Base-by-base conservation (phyloP, 2,329 filamentous ascomycete genomes). In the Dactylella cylindrospora region DNA sequence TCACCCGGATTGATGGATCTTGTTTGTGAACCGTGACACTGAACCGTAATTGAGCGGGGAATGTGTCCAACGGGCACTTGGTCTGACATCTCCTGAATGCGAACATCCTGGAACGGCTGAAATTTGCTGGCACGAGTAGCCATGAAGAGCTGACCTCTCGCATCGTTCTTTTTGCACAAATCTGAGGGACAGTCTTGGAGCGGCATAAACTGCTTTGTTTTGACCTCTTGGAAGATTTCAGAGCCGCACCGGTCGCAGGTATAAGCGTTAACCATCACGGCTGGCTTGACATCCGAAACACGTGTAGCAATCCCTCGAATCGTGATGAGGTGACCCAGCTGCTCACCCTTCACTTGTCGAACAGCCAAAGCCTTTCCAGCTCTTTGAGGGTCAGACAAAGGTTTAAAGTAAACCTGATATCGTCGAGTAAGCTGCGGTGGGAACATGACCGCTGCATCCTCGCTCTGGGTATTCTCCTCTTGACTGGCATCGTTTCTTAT, bases 51-150 rank as follows among this genome's bases (percentile, higher is more conserved):
- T 54, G 89, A 89, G 59, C 93, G 83, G 25, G 93, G 93, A 69
- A 98, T 98, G 72, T 98, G 93, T 44, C 93, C 93, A 66, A 98
- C 94, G 5, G 93, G 93, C 0, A 98, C 93, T 73, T 98, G 93
- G 72, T 98, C 93, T n/a, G 93, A 90, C 83, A 97, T 88, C 72
- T 98, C 93, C 74, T 98, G 93, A 53, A 98, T 90, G 76, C 97
- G 97, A 74, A 97, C 84, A 74, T 98, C 93, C 74, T 98, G 93
- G 77, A 98, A 98, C 2, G 93, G 90, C 70, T 95, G 76, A 71
- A 97, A 98, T 70, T 97, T 98, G 45, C 90, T 96, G 0, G 91
- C 93, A 69, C 93, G 82, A n/a, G 90, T 94, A 0, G 91, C 96
- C 29, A 94, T 83, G 72, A 95, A 91, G 31, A 98, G 80, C 73